Evolutionary conservation across 495 filamentous ascomycete genomes (phyloP).

Genomic region (Astrothelium macrocarpum): DNA sequence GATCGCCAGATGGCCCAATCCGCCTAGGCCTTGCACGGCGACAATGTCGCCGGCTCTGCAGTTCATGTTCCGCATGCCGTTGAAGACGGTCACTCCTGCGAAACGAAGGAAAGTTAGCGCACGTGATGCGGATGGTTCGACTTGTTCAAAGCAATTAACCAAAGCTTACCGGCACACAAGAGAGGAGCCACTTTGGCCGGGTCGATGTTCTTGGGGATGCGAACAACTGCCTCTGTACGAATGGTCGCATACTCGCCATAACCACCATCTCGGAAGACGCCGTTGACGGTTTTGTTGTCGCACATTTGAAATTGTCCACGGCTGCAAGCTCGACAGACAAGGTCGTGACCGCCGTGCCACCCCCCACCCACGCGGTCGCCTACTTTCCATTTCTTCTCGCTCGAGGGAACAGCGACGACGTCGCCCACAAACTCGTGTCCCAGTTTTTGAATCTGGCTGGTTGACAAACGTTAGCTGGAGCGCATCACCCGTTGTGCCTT

Average conservation of each 20-base stretch:
- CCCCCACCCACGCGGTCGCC: slow-evolving; percentile 33
- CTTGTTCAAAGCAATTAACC: not conserved
- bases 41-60: slow-evolving; percentile 50
- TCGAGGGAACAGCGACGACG: slow-evolving; percentile 26
- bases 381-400: slow-evolving; percentile 34
- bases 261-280: slow-evolving; percentile 34
- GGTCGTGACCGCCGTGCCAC: slow-evolving; percentile 42
- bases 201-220: slow-evolving; percentile 47
- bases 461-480: not conserved
- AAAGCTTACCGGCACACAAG: slow-evolving; percentile 41
- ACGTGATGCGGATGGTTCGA: not conserved
- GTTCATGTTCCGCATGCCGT: slow-evolving; percentile 53
- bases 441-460: slow-evolving; percentile 7
- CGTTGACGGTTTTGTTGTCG: slow-evolving; percentile 34
- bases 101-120: slow-evolving; percentile 36
- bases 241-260: slow-evolving; percentile 57
- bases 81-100: slow-evolving; percentile 65
- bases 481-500: slow-evolving; percentile 2
- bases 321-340: slow-evolving; percentile 34
- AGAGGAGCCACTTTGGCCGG: slow-evolving; percentile 54
- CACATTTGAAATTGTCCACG: slow-evolving; percentile 39
- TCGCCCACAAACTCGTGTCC: slow-evolving; percentile 35
- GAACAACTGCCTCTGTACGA: slow-evolving; percentile 50
- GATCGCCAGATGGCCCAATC: slow-evolving; percentile 53
- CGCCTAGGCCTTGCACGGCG: slow-evolving; percentile 45